These are phyloP conservation scores for Coniophora puteana DNA, from an alignment of 1,284 basidiomycete species.

Conservation along the genomic window DNA sequence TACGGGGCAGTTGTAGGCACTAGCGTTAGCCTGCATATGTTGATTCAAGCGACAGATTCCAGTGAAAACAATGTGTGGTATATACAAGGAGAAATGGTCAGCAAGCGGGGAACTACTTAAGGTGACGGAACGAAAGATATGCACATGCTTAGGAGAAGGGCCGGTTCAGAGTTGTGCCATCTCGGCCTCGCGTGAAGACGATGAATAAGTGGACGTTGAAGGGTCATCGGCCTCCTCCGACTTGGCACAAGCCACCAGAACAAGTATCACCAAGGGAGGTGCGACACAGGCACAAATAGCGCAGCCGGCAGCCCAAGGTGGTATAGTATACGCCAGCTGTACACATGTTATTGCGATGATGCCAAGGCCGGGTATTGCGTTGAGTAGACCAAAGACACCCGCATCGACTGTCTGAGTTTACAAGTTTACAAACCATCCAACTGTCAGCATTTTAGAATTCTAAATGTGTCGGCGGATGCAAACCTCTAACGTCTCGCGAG, in stretches of 20 bases:
- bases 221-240: slow-evolving; percentile 1
- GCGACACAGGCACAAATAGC: slow-evolving; percentile 19
- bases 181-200: not conserved
- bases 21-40: slow-evolving; percentile 4
- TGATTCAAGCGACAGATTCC: no score
- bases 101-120: not conserved
- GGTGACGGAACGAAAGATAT: no score
- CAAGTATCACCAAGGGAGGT: slow-evolving; percentile 14
- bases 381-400: slow-evolving; percentile 17
- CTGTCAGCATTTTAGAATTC: not conserved
- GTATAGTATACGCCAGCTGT: slow-evolving; percentile 13
- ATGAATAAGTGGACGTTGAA: not conserved
- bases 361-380: slow-evolving; percentile 24
- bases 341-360: slow-evolving; percentile 19
- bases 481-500: slow-evolving; percentile 17
- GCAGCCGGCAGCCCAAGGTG: slow-evolving; percentile 17
- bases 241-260: slow-evolving; percentile 4
- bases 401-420: slow-evolving; percentile 9
- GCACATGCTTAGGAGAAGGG: not conserved
- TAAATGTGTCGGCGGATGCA: not conserved
- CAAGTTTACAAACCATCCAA: not conserved
- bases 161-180: not conserved
- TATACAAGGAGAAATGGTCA: not conserved
- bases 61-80: not conserved
- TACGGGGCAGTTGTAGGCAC: slow-evolving; percentile 6